A percentile compares a stretch with the other conserved stretches of the same genome.
These are phyloP conservation scores for Veloboletus limbatus DNA, from an alignment of 1,284 basidiomycete species.

Conservation along the genomic window DNA sequence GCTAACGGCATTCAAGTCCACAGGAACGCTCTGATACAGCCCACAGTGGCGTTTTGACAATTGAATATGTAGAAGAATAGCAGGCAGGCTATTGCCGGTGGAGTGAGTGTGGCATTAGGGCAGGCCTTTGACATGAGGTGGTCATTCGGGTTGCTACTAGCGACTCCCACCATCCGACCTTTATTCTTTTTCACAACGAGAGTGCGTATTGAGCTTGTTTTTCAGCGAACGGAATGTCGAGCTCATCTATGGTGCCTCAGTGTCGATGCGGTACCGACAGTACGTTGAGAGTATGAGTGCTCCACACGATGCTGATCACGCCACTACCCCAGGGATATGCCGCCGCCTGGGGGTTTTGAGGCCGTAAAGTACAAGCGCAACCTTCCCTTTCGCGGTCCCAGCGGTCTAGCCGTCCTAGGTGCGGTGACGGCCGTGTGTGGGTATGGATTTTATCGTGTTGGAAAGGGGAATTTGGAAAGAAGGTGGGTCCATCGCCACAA, in stretches of 20 bases:
- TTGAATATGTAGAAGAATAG: too few relatives aligned
- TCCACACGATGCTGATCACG: slow-evolving; percentile 15
- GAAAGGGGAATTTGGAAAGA: slow-evolving; percentile 88
- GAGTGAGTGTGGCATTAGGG: too few relatives aligned
- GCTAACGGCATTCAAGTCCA: too few relatives aligned
- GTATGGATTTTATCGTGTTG: slow-evolving; percentile 92
- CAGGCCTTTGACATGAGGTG: too few relatives aligned
- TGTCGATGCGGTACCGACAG: slow-evolving; percentile 69
- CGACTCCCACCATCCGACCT: slow-evolving; percentile 2
- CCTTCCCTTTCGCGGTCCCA: slow-evolving; percentile 89
- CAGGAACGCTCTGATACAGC: too few relatives aligned
- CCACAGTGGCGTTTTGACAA: too few relatives aligned
- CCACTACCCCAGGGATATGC: slow-evolving; percentile 78
- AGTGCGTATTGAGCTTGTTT: slow-evolving; percentile 12
- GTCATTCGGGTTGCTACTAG: not conserved
- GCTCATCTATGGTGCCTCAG: slow-evolving; percentile 32
- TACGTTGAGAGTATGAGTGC: slow-evolving; percentile 35
- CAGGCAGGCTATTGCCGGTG: too few relatives aligned
- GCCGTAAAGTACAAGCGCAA: slow-evolving; percentile 95
- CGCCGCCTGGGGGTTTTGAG: slow-evolving; percentile 91
- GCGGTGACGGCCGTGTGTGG: slow-evolving; percentile 83
- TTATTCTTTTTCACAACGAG: slow-evolving; percentile 11
- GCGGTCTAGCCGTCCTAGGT: slow-evolving; percentile 83
- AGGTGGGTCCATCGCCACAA: slow-evolving; percentile 59
- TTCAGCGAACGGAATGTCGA: slow-evolving; percentile 1